These are phyloP conservation scores for Pythium scleroteichum DNA, from an alignment of 352 stramenopile species.

Conservation along the genomic window DNA sequence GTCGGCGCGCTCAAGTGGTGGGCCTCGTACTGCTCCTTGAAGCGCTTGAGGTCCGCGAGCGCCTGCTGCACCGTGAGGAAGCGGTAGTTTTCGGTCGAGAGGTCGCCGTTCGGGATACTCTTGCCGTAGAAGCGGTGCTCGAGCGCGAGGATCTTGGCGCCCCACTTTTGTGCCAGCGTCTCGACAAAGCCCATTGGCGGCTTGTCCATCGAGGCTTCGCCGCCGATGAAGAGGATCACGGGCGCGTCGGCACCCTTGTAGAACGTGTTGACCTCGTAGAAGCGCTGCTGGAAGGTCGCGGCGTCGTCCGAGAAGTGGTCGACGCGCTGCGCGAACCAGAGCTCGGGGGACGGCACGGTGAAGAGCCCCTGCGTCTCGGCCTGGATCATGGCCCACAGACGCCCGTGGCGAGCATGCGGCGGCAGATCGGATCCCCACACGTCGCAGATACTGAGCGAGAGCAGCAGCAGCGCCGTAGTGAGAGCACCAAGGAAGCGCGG, in stretches of 20 bases:
- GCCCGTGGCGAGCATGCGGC: constrained; percentile 44
- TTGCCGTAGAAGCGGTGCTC: constrained; percentile 90
- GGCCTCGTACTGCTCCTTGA: constrained; percentile 73
- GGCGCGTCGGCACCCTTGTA: constrained; percentile 53
- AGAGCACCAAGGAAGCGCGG: no score
- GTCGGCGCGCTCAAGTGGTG: constrained; percentile 28
- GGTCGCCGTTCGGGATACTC: constrained; percentile 72
- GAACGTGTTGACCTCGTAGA: constrained; percentile 71
- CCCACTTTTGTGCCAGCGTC: constrained; percentile 72
- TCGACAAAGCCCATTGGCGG: constrained; percentile 67
- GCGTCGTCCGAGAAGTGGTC: constrained; percentile 50
- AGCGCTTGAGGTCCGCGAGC: constrained; percentile 83
- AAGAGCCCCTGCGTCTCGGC: constrained; percentile 51
- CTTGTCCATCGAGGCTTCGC: constrained; percentile 66
- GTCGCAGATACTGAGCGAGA: constrained; percentile 6
- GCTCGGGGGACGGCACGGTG: constrained; percentile 33
- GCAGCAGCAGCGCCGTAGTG: constrained; percentile 2
- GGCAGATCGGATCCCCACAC: constrained; percentile 15
- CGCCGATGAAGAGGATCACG: constrained; percentile 86
- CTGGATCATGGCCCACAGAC: constrained; percentile 57
- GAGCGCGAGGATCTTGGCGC: constrained; percentile 81
- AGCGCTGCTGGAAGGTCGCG: constrained; percentile 71
- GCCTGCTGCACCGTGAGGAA: constrained; percentile 86
- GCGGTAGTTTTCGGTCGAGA: constrained; percentile 72
- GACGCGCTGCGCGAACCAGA: constrained; percentile 72